Evolutionary conservation across 257 asterid species (phyloP).

Genomic region (Salvia splendens): DNA sequence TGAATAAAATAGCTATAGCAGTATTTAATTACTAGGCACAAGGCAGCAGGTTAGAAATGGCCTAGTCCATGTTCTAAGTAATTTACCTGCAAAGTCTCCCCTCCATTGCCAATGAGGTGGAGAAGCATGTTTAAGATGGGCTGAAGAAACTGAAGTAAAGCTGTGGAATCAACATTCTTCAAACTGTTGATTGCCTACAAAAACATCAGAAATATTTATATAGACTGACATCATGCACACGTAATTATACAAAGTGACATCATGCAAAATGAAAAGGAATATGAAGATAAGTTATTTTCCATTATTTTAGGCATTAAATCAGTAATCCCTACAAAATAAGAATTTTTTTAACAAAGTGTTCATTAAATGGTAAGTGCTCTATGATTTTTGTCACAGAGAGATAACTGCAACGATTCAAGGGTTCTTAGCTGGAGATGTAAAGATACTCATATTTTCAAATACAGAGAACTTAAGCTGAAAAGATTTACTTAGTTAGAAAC

Average conservation of each 20-base stretch:
- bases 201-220: neutral
- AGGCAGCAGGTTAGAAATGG: neutral
- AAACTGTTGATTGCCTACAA: slow-evolving; percentile 96
- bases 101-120: slow-evolving; percentile 98
- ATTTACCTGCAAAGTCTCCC: slow-evolving; percentile 95
- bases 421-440: slow-evolving; percentile 21
- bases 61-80: neutral
- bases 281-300: slow-evolving; percentile 16
- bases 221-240: slow-evolving; percentile 14
- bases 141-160: slow-evolving; percentile 97
- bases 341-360: neutral
- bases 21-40: slow-evolving; percentile 27
- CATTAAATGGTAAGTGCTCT: slow-evolving; percentile 9
- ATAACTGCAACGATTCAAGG: slow-evolving; percentile 4
- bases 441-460: neutral
- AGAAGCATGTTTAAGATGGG: slow-evolving; percentile 98
- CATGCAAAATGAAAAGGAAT: neutral
- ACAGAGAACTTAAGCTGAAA: neutral
- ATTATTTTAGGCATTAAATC: slow-evolving; percentile 27
- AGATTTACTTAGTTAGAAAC: slow-evolving; percentile 2
- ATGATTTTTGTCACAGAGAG: slow-evolving; percentile 12
- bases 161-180: slow-evolving; percentile 98
- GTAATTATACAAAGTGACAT: too few relatives aligned
- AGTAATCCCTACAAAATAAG: neutral
- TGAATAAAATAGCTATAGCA: slow-evolving; percentile 17